phyloP scores from a whole-genome alignment of 2,329 filamentous ascomycete species.

The Westerdykella sp. region DNA sequence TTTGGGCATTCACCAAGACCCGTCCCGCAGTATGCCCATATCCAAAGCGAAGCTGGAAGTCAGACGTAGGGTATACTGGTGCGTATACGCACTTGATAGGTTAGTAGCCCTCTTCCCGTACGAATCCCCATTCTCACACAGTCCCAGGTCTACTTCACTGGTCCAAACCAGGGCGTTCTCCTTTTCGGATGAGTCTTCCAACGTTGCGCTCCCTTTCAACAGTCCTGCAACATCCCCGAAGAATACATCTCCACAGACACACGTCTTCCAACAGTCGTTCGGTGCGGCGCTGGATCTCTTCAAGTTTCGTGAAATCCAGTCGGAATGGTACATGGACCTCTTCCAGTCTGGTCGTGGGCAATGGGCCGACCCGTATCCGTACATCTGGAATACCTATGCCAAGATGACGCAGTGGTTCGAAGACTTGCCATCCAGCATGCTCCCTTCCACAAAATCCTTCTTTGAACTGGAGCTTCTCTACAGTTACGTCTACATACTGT shows the following conservation, averaged over 20 bases:
- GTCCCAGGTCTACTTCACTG: slow-evolving; percentile 71
- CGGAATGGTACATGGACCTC: slow-evolving; percentile 80
- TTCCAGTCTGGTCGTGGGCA: slow-evolving; percentile 69
- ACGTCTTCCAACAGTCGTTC: slow-evolving; percentile 52
- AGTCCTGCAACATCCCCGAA: slow-evolving; percentile 31
- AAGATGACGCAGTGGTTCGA: slow-evolving; percentile 78
- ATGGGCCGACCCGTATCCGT: slow-evolving; percentile 62
- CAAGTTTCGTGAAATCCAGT: slow-evolving; percentile 77
- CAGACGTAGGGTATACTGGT: slow-evolving; percentile 80
- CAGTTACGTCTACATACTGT: slow-evolving; percentile 83
- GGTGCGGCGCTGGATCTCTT: slow-evolving; percentile 73
- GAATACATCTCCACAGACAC: slow-evolving; percentile 44
- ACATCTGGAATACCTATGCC: slow-evolving; percentile 69
- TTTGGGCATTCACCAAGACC: slow-evolving; percentile 88
- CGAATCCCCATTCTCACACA: slow-evolving; percentile 3
- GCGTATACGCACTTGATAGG: slow-evolving; percentile 84
- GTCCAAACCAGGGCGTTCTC: slow-evolving; percentile 84
- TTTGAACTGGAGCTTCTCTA: slow-evolving; percentile 88
- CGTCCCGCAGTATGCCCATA: slow-evolving; percentile 61
- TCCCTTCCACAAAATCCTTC: slow-evolving; percentile 61
- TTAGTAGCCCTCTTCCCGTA: slow-evolving; percentile 32
- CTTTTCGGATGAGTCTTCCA: slow-evolving; percentile 82
- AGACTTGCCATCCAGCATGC: slow-evolving; percentile 60
- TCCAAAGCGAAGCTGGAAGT: slow-evolving; percentile 67
- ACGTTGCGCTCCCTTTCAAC: slow-evolving; percentile 66